A percentile compares a stretch with the other conserved stretches of the same genome.
These are phyloP conservation scores for Diaporthe ampelina DNA, from an alignment of 2,329 filamentous ascomycete species.

Conservation along the genomic window DNA sequence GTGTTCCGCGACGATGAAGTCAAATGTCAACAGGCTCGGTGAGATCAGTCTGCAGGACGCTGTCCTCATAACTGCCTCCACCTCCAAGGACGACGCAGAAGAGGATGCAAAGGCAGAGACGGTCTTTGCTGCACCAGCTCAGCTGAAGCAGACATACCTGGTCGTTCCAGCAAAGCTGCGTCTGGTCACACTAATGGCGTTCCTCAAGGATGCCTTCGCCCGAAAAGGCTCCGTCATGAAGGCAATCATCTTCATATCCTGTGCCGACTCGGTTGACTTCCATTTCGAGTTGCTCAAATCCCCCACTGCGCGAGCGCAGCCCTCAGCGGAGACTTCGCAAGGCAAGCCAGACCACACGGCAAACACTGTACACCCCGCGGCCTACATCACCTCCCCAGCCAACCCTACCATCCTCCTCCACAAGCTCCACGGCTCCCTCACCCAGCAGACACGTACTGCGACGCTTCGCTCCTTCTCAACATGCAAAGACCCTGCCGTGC, in stretches of 20 bases:
- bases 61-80: conserved; percentile 82
- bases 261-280: conserved; percentile 96
- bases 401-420: conserved; percentile 83
- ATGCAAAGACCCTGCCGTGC: conserved; percentile 80
- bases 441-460: conserved; percentile 87
- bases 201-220: conserved; percentile 89
- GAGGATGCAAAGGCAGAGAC: conserved; percentile 62
- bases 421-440: conserved; percentile 91
- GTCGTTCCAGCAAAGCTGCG: conserved; percentile 91
- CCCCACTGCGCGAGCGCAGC: conserved; percentile 47
- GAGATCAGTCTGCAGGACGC: conserved; percentile 97
- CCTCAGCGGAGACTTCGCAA: conserved; percentile 48
- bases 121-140: conserved; percentile 85
- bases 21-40: conserved; percentile 93
- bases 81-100: conserved; percentile 65
- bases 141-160: conserved; percentile 92
- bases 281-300: conserved; percentile 86
- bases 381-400: conserved; percentile 80
- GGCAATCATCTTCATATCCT: conserved; percentile 95
- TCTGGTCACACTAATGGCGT: conserved; percentile 86
- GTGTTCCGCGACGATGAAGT: conserved; percentile 98
- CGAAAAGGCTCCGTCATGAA: conserved; percentile 95
- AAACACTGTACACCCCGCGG: conserved; percentile 72
- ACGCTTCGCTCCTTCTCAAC: conserved; percentile 86
- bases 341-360: conserved; percentile 50